Conservation (phyloP, 352 stramenopile genomes). For the Phytophthora sp. region DNA sequence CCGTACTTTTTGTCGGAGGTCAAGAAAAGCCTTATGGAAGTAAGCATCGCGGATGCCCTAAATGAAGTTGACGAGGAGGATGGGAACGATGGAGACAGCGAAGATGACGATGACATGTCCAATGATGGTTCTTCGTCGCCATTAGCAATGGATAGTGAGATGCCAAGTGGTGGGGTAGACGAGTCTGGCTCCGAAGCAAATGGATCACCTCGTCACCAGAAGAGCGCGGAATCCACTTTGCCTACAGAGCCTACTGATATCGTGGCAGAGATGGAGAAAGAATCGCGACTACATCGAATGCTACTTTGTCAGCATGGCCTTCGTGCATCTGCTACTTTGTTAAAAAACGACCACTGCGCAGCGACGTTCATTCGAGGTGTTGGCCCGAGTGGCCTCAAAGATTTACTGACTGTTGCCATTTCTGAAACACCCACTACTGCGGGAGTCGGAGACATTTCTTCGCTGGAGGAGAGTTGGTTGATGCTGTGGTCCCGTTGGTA, state of each 20-base stretch:
- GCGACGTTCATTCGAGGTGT: constrained; percentile 70
- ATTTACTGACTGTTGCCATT: constrained; percentile 72
- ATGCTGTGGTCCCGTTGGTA: constrained; percentile 84
- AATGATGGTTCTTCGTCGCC: constrained; percentile 83
- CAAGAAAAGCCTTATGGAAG: constrained; percentile 68
- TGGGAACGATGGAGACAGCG: constrained; percentile 57
- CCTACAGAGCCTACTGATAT: constrained; percentile 57
- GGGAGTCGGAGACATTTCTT: constrained; percentile 73
- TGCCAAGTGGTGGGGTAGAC: constrained; percentile 47
- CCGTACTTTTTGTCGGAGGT: constrained; percentile 82
- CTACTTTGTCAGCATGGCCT: constrained; percentile 81
- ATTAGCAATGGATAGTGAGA: constrained; percentile 79
- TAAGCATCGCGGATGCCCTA: constrained; percentile 53
- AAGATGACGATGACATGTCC: constrained; percentile 90
- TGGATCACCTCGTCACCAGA: constrained; percentile 34
- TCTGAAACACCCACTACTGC: constrained; percentile 74
- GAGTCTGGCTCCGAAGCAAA: constrained; percentile 71
- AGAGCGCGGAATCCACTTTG: constrained; percentile 12
- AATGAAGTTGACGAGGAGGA: constrained; percentile 42
- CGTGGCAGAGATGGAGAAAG: constrained; percentile 75
- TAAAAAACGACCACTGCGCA: constrained; percentile 72
- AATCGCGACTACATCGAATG: constrained; percentile 77
- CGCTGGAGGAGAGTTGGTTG: constrained; percentile 82
- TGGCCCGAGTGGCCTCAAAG: constrained; percentile 56
- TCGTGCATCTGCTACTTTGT: constrained; percentile 67